A percentile compares a stretch with the other conserved stretches of the same genome.
Conservation (phyloP, 495 filamentous ascomycete genomes). For the Aspergillus heteromorphus region DNA sequence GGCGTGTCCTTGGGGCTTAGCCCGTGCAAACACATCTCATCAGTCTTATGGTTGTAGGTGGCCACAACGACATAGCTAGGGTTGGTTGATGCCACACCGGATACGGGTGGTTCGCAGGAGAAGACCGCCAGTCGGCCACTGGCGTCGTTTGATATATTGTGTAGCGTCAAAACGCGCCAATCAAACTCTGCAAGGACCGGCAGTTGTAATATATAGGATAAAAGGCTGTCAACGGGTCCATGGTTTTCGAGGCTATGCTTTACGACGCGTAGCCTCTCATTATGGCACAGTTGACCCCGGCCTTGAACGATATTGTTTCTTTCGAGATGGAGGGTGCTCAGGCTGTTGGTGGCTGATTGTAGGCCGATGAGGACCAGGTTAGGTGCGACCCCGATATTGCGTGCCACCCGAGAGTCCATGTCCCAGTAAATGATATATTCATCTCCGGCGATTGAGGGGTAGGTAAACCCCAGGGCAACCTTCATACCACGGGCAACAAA, state of each 20-base stretch:
- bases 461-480: constrained; percentile 14
- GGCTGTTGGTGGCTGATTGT: background rate
- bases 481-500: constrained; percentile 16
- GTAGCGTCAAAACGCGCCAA: background rate
- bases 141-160: background rate
- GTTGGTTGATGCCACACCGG: background rate
- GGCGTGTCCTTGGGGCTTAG: background rate
- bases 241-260: constrained; percentile 4
- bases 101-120: background rate
- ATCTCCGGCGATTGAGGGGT: background rate
- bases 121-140: constrained; percentile 12
- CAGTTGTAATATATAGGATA: background rate
- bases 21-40: constrained; percentile 8
- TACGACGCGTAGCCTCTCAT: constrained; percentile 8
- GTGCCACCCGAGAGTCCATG: constrained; percentile 12
- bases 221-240: background rate
- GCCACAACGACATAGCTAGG: background rate
- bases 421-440: constrained; percentile 23
- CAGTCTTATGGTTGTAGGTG: constrained; percentile 7
- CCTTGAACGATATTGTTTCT: background rate
- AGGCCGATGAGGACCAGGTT: constrained; percentile 10
- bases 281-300: background rate
- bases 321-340: constrained; percentile 14
- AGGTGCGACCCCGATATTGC: constrained; percentile 7
- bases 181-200: background rate